Conservation (phyloP, 1,284 basidiomycete species). For the Trametes pubescens region DNA sequence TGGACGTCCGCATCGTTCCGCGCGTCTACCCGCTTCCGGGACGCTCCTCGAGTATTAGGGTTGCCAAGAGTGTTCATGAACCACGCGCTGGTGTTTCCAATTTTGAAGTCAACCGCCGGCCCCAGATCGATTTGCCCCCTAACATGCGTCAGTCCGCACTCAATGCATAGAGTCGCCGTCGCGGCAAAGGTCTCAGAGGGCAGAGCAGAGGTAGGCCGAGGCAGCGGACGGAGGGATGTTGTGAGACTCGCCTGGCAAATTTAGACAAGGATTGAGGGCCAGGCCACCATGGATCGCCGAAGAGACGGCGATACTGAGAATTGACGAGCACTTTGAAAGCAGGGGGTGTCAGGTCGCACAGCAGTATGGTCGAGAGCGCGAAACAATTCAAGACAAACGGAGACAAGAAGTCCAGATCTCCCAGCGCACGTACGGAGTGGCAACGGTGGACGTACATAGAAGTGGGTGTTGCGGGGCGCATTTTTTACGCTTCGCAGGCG, state of each 20-base stretch:
- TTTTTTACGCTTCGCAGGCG: too few relatives aligned
- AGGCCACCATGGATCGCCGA: conserved; percentile 53
- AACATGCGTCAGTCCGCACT: conserved; percentile 42
- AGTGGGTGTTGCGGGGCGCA: too few relatives aligned
- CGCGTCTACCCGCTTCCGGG: conserved; percentile 53
- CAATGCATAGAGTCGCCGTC: conserved; percentile 45
- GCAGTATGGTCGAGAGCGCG: neutral
- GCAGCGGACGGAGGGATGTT: conserved; percentile 48
- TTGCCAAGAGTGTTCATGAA: conserved; percentile 26
- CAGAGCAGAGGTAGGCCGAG: conserved; percentile 49
- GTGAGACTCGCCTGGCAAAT: conserved; percentile 47
- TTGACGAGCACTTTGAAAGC: conserved; percentile 2
- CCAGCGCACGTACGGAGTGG: too few relatives aligned
- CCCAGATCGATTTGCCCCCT: conserved; percentile 36
- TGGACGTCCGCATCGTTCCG: conserved; percentile 47
- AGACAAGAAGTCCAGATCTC: neutral
- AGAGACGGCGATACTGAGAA: conserved; percentile 38
- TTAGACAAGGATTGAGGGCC: conserved; percentile 42
- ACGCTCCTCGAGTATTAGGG: conserved; percentile 40
- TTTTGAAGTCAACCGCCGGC: conserved; percentile 51
- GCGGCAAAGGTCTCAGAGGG: conserved; percentile 16
- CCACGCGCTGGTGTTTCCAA: conserved; percentile 15
- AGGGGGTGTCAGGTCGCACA: conserved; percentile 7
- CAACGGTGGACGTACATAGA: too few relatives aligned
- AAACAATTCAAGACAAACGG: conserved; percentile 19